Conservation (phyloP, 768 basidiomycete genomes). For the Mrakia frigida region DNA sequence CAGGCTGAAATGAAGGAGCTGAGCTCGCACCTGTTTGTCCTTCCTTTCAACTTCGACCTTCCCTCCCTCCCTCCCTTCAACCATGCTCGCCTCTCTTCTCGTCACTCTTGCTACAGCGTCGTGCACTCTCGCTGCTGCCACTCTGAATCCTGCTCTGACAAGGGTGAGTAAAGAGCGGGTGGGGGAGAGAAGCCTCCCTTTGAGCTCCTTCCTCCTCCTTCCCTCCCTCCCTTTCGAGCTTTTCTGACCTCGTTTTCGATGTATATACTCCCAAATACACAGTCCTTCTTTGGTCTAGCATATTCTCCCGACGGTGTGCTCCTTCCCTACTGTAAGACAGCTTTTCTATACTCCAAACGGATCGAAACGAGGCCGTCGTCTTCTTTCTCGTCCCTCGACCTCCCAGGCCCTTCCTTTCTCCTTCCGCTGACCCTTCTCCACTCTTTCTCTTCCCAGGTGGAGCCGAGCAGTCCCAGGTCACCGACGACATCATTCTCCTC, state of each 20-base stretch:
- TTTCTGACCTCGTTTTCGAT: neutral
- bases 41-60: neutral
- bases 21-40: too few species aligned
- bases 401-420: too few species aligned
- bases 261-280: too few species aligned
- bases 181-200: neutral
- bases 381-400: neutral
- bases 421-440: neutral
- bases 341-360: neutral
- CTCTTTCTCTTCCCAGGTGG: neutral
- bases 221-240: neutral
- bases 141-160: neutral
- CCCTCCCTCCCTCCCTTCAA: neutral
- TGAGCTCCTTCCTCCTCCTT: neutral
- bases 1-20: neutral
- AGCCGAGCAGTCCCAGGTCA: conserved; percentile 14
- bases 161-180: neutral
- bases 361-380: neutral
- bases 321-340: conserved; percentile 16
- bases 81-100: neutral
- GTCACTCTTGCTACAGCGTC: conserved; percentile 7
- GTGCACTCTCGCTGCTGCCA: neutral
- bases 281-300: conserved; percentile 19
- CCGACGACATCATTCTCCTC: conserved; percentile 20
- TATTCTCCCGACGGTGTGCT: conserved; percentile 12